phyloP scores from a whole-genome alignment of 1,284 basidiomycete species.

The Rhodotorula glutinis region DNA sequence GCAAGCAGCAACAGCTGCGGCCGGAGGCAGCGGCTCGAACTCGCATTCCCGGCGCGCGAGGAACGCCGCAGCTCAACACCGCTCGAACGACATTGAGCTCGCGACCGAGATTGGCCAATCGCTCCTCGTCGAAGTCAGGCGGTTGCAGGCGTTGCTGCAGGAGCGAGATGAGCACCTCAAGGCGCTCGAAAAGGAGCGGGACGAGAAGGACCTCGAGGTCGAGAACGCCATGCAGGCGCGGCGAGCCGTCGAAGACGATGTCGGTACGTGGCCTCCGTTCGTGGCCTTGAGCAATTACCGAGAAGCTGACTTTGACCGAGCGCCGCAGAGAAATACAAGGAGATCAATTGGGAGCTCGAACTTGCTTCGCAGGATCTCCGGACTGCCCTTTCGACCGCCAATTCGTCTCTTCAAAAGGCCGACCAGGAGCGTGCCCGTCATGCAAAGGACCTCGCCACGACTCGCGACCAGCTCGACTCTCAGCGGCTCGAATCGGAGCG shows the following conservation, averaged over 20 bases:
- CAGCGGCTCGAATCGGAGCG: constrained; percentile 84
- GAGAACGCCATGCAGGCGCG: constrained; percentile 59
- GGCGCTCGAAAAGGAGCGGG: constrained; percentile 81
- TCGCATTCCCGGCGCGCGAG: constrained; percentile 49
- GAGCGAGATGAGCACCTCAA: constrained; percentile 85
- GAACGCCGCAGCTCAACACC: constrained; percentile 49
- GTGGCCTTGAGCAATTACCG: neutral
- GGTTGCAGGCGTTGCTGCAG: constrained; percentile 77
- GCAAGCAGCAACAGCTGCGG: constrained; percentile 18
- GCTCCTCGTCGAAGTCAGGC: constrained; percentile 78
- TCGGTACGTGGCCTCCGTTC: constrained; percentile 57
- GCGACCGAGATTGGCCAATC: constrained; percentile 93
- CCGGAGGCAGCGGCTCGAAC: constrained; percentile 19
- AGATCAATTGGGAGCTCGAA: constrained; percentile 98
- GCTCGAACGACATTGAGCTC: constrained; percentile 64
- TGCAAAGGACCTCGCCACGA: constrained; percentile 66
- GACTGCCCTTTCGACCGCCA: constrained; percentile 64
- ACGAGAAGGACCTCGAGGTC: constrained; percentile 65
- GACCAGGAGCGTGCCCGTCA: constrained; percentile 80
- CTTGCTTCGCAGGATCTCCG: constrained; percentile 84
- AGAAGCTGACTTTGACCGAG: constrained; percentile 13
- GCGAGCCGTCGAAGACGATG: constrained; percentile 68
- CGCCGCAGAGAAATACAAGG: constrained; percentile 73
- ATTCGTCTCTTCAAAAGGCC: constrained; percentile 64
- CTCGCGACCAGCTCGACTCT: constrained; percentile 74